Base-by-base conservation (phyloP, 257 asterid genomes). In the Gentiana macrophylla region DNA sequence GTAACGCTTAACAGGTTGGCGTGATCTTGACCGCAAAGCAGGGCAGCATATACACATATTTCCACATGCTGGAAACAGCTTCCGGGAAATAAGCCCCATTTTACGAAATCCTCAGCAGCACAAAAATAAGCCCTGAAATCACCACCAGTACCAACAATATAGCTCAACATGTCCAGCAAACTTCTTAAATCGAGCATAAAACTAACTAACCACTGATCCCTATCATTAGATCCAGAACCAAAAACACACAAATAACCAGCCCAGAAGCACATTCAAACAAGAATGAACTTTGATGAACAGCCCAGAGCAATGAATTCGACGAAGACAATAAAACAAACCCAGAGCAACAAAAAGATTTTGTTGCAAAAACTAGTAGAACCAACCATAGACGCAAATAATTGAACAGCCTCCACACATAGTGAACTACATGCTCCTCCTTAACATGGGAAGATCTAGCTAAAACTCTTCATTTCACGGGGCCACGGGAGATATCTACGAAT, bases 21-120 rank as follows among this genome's bases (percentile, higher is more conserved):
- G 86, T 43, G 99, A 92, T 58, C 95, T 79, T 7, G 99, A 84
- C 80, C 99, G 83, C 75, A 92, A 72, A 56, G 99, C 95, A 64
- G 99, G 99, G 70, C 99, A 92, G 83, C 99, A 92, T 1, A 92
- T 80, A 66, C 99, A 92, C 97, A 92, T 85, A 75, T 84, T 88
- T 84, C 78, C 99, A 71, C 99, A 92, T 71, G 90, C 99, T 48
- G 99, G 99, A 75, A 88, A 85, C 53, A 92, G 46, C 77, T 88
- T 88, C 51, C 97, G 87, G 58, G 97, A 92, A 77, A 92, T 84
- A 6, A 80, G 76, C 50, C 99, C 99, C 99, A 92, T 72, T 70
- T 70, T 59, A 77, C 94, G 75, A 35, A 35, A 63, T 24, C 35
- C 3, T 35, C 37, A 56, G 41, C 53, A 37, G 33, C 41, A 45